A percentile compares a stretch with the other conserved stretches of the same genome.
Evolutionary conservation across 2,329 filamentous ascomycete genomes (phyloP).

Genomic region (Hypomyces perniciosus): DNA sequence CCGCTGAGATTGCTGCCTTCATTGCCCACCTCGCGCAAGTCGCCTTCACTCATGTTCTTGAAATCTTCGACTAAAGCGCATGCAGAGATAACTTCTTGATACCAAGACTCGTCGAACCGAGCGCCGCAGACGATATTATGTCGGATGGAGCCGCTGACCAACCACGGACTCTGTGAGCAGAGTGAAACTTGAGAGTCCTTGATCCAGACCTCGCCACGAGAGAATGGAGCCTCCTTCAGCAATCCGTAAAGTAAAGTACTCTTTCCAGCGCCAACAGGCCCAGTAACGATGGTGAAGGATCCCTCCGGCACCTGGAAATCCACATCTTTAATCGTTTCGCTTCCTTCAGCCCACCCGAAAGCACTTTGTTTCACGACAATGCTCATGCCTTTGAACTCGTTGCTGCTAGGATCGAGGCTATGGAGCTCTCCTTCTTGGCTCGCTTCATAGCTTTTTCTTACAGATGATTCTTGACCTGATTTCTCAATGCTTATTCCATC

Average conservation of each 20-base stretch:
- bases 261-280: constrained; percentile 26
- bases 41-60: not conserved
- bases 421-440: too few species aligned
- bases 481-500: too few species aligned
- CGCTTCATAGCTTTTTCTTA: too few species aligned
- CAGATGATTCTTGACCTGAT: too few species aligned
- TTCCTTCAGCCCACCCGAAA: too few species aligned
- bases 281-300: constrained; percentile 21
- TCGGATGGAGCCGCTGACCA: not conserved
- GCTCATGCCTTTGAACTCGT: too few species aligned
- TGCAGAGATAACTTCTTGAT: not conserved
- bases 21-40: not conserved
- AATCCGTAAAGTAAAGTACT: constrained; percentile 8
- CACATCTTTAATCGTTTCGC: too few species aligned
- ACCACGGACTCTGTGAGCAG: not conserved
- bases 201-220: not conserved
- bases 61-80: not conserved
- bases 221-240: not conserved
- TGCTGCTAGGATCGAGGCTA: too few species aligned
- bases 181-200: not conserved
- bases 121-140: not conserved
- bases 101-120: not conserved
- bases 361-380: too few species aligned
- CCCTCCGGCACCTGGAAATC: too few species aligned
- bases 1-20: not conserved